Evolutionary conservation across 768 basidiomycete species (phyloP), one percentile per base, ranked within the genome.

Genomic region (Tulasnella sp.): DNA sequence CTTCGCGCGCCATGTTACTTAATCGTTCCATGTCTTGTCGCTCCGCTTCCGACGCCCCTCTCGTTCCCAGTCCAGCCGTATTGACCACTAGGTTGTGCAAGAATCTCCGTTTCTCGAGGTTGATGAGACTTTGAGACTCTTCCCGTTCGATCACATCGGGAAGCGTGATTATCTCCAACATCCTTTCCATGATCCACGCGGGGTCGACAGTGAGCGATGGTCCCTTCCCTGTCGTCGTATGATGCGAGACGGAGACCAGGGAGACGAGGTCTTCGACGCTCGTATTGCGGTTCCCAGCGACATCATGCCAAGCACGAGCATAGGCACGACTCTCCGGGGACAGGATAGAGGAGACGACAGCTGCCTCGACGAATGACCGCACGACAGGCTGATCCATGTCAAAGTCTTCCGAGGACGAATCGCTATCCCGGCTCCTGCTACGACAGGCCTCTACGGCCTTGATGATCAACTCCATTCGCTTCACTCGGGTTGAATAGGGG

Each of bases 301-400:
- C 86, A 76, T 87, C 87, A 77, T 90, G 89, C 93, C 93, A 95
- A 3, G 92, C 89, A n/a, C 91, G 87, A 38, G 86, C 85, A 81
- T 92, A 91, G 78, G 89, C 83, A n/a, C 93, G 87, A 80, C 92
- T 92, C 83, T 94, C 93, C 15, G 90, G 86, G 78, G 92, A 93
- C 38, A 93, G 82, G 22, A 94, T 83, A 2, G 93, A 92, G n/a
- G 92, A 90, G 0, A 88, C 88, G 12, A 92, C 82, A 37, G 91
- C 88, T 0, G 91, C 87, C 81, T 94, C 93, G 29, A 91, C 92
- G 79, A 94, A 94, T 0, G 93, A 94, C 15, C 92, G 87, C 11
- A 91, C 86, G 77, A 89, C 90, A 0, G 91, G 88, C 69, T 88
- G 87, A 58, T 90, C 88, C n/a, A 84, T 82, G 25, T 84, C 19